phyloP scores from a whole-genome alignment of 2,329 filamentous ascomycete species.

The Harringtonia aguacate region DNA sequence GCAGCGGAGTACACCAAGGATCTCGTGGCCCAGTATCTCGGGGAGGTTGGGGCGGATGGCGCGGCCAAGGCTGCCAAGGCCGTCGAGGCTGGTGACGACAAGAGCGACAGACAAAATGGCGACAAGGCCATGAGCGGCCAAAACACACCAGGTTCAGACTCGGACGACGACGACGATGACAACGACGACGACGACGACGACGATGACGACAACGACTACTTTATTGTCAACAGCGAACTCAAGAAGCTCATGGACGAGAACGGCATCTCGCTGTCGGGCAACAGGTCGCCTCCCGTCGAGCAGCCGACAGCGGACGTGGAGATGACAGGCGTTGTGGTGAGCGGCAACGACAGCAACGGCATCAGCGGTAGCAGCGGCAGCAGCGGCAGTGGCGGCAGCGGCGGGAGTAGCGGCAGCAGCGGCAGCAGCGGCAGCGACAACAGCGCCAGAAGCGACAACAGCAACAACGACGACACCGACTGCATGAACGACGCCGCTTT shows the following conservation, averaged over 20 bases:
- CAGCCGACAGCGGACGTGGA: not conserved
- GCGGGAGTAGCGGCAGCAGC: not conserved
- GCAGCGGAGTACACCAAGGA: slow-evolving; percentile 5
- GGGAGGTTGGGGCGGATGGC: not conserved
- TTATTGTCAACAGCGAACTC: slow-evolving; percentile 10
- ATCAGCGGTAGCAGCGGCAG: not conserved
- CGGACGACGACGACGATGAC: not conserved
- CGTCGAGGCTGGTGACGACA: slow-evolving; percentile 2
- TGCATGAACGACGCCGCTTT: not conserved
- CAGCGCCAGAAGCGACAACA: too few relatives aligned
- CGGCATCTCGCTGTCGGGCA: slow-evolving; percentile 17
- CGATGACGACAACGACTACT: slow-evolving; percentile 8
- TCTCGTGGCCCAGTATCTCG: not conserved
- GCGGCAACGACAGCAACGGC: not conserved
- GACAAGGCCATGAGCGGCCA: not conserved
- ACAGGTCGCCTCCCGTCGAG: not conserved
- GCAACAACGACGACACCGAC: not conserved
- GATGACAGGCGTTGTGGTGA: not conserved
- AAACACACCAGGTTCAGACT: not conserved
- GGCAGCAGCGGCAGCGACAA: not conserved
- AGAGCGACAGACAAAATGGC: not conserved
- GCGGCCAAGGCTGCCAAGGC: not conserved
- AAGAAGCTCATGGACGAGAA: slow-evolving; percentile 20
- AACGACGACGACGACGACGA: not conserved
- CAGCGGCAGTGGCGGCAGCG: not conserved